A percentile compares a stretch with the other conserved stretches of the same genome.
These are phyloP conservation scores for Eutrema japonicum DNA, from an alignment of 345 rosid species.

Conservation along the genomic window DNA sequence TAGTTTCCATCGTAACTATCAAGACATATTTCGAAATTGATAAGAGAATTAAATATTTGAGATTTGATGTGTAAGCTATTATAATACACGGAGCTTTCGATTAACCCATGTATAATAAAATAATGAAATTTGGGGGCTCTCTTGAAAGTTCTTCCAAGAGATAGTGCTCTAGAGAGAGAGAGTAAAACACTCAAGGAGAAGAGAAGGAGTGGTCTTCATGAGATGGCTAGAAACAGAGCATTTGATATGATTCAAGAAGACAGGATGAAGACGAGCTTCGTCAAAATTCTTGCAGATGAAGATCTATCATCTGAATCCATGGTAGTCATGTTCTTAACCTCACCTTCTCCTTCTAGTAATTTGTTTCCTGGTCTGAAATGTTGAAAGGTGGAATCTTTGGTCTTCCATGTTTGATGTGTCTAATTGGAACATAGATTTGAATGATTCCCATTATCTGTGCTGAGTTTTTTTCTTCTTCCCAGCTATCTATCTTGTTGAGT, in stretches of 20 bases:
- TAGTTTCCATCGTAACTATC: background rate
- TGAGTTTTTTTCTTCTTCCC: no score
- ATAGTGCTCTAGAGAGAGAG: background rate
- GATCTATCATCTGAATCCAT: constrained; percentile 18
- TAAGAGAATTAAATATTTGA: no score
- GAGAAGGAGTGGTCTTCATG: background rate
- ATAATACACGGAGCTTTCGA: no score
- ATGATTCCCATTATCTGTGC: no score
- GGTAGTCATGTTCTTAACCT: constrained; percentile 2
- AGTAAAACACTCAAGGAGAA: background rate
- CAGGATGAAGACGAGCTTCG: background rate
- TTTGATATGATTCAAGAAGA: constrained; percentile 16
- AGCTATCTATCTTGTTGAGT: background rate
- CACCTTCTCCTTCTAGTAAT: background rate
- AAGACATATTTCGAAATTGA: no score
- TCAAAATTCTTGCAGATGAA: constrained; percentile 18
- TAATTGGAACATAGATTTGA: background rate
- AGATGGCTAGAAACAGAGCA: constrained; percentile 22
- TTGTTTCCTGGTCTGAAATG: background rate
- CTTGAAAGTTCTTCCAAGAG: background rate
- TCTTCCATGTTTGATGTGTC: constrained; percentile 7
- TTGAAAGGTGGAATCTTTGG: background rate
- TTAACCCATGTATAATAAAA: no score
- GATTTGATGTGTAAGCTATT: no score
- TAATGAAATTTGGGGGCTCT: background rate